These are phyloP conservation scores for Capronia coronata DNA, from an alignment of 2,329 filamentous ascomycete species.

Conservation along the genomic window DNA sequence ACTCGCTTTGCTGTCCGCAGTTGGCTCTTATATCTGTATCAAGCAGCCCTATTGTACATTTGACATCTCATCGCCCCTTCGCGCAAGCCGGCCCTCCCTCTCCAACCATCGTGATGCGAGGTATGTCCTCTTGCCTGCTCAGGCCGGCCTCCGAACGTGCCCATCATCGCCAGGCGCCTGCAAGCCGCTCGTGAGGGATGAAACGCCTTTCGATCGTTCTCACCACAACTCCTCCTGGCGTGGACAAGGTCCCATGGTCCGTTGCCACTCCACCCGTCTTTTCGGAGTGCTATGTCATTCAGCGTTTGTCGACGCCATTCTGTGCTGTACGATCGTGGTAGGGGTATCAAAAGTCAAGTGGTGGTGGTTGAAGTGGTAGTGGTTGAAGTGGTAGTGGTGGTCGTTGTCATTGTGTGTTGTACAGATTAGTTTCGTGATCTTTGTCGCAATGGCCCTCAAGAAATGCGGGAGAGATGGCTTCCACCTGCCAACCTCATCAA, in stretches of 20 bases:
- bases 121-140: too few species aligned
- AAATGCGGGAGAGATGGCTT: not conserved
- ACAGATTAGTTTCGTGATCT: constrained; percentile 1
- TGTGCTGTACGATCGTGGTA: not conserved
- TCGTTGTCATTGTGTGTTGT: constrained; percentile 2
- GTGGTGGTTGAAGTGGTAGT: not conserved
- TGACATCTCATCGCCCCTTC: not conserved
- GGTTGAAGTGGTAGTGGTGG: not conserved
- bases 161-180: too few species aligned
- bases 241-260: too few species aligned
- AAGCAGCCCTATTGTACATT: not conserved
- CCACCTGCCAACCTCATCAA: not conserved
- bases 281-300: not conserved
- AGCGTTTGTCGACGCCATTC: not conserved
- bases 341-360: constrained; percentile 1
- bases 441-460: not conserved
- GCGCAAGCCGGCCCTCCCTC: too few species aligned
- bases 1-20: not conserved
- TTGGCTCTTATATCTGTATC: not conserved
- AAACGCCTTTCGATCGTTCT: not conserved
- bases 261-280: not conserved
- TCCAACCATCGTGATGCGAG: too few species aligned
- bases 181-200: too few species aligned
- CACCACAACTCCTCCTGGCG: not conserved
- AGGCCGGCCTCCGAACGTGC: too few species aligned